These are phyloP conservation scores for Linnemannia schmuckeri DNA, from an alignment of 192 early-diverging fungal species.

Conservation along the genomic window DNA sequence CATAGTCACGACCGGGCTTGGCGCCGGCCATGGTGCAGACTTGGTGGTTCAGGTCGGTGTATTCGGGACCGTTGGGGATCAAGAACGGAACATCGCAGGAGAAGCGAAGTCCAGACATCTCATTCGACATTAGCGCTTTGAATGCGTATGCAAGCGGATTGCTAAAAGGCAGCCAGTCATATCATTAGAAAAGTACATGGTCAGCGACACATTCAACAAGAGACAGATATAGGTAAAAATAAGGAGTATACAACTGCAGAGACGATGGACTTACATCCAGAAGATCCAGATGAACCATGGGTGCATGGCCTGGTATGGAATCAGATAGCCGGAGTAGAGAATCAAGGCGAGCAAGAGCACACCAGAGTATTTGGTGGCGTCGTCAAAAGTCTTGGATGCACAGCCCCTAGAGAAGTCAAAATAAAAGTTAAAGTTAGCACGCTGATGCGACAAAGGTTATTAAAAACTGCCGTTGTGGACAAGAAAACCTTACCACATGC, in stretches of 20 bases:
- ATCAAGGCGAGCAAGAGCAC: slow-evolving; percentile 63
- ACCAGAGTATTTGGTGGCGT: slow-evolving; percentile 63
- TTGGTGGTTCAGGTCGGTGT: slow-evolving; percentile 52
- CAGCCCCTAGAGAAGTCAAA: slow-evolving; percentile 44
- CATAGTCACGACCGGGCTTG: slow-evolving; percentile 61
- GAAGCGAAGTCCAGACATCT: slow-evolving; percentile 65
- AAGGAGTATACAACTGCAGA: not conserved
- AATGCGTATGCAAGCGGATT: slow-evolving; percentile 70
- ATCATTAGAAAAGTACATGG: not conserved
- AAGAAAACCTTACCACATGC: slow-evolving; percentile 35
- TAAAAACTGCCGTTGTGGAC: not conserved
- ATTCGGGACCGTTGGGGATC: slow-evolving; percentile 21
- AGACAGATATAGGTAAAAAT: not conserved
- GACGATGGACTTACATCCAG: slow-evolving; percentile 58
- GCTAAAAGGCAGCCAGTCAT: slow-evolving; percentile 57
- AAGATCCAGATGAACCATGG: slow-evolving; percentile 72
- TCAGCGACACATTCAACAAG: not conserved
- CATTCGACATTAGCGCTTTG: slow-evolving; percentile 69
- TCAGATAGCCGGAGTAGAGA: slow-evolving; percentile 69
- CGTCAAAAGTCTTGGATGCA: slow-evolving; percentile 58
- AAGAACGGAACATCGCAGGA: slow-evolving; percentile 35
- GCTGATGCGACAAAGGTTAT: not conserved
- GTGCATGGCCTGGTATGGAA: slow-evolving; percentile 66
- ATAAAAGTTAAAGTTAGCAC: not conserved
- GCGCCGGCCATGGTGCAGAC: slow-evolving; percentile 75